Base-by-base conservation (phyloP, 192 early-diverging fungal genomes). In the Lunasporangiospora selenospora region DNA sequence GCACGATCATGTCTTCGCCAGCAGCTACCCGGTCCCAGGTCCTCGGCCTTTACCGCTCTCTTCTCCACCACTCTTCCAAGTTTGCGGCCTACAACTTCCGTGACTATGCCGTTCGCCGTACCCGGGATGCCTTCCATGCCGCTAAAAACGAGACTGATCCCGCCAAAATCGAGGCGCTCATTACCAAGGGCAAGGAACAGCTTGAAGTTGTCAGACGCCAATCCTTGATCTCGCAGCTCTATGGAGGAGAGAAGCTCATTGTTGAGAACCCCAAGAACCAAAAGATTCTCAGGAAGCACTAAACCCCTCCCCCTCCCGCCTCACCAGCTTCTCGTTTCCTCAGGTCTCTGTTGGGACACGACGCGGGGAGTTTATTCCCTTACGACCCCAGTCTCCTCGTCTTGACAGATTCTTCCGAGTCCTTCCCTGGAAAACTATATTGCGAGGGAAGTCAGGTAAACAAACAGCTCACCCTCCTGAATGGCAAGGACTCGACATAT, bases 61-160 rank as follows among this genome's bases (percentile, higher is more conserved):
- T 94, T 58, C 83, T 94, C 18, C 87, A 90, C 43, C 81, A 88
- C 39, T 84, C 90, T 5, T 84, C 86, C 56, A 83, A 80, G 15
- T 97, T 93, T 58, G 75, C 86, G 29, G 82, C 84, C 63, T 94
- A 97, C 88, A 95, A 95, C 85, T 97, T 93, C 77, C 85, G 90
- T 48, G 82, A 90, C 65, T 97, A 95, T 75, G 89, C 92, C 52
- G 76, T 88, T 56, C 90, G 93, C 38, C 84, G 92, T 31, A 81
- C 90, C 19, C 79, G 81, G 49, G 93, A 97, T 80, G 85, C 86
- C 26, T 97, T 95, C 84, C 85, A 83, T 41, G 76, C 77, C n/a
- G 58, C 85, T 54, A 76, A 76, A 57, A 65, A 50, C 23, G 80
- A 79, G 56, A 78, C 85, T 27, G 82, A 90, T 57, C 81, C 88